Conservation (phyloP, 2,329 filamentous ascomycete genomes). For the Alternaria ethzedia region DNA sequence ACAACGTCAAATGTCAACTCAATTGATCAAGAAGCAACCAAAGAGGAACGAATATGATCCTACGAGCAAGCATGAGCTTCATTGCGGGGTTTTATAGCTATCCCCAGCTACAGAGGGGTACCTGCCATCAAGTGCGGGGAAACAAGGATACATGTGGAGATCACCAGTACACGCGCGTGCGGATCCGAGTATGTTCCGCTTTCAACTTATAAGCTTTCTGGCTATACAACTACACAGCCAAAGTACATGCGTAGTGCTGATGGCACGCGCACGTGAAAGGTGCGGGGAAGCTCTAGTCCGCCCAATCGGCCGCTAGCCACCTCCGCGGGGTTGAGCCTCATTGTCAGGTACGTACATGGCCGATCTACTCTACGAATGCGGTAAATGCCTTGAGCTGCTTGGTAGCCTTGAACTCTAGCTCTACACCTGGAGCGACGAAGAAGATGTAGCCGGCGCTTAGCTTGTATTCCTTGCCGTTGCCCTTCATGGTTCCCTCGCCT, state of each 20-base stretch:
- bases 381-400: constrained; percentile 57
- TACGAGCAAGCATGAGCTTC: neutral
- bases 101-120: constrained; percentile 14
- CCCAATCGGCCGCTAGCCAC: constrained; percentile 25
- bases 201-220: neutral
- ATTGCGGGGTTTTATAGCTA: constrained; percentile 37
- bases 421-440: constrained; percentile 67
- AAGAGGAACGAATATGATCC: neutral
- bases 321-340: constrained; percentile 22
- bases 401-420: constrained; percentile 54
- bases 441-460: constrained; percentile 69
- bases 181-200: constrained; percentile 31
- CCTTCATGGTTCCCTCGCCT: constrained; percentile 64
- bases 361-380: constrained; percentile 52
- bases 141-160: constrained; percentile 34
- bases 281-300: constrained; percentile 24
- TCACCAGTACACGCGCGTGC: constrained; percentile 14
- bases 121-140: constrained; percentile 33
- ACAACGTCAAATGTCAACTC: neutral
- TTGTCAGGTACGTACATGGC: neutral
- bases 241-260: neutral
- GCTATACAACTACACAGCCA: neutral
- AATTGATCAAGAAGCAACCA: neutral
- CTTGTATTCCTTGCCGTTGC: constrained; percentile 59
- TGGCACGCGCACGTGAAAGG: neutral